Evolutionary conservation across 371 early-diverging fungal genomes (phyloP).

Genomic region (Chytridium lagenaria): DNA sequence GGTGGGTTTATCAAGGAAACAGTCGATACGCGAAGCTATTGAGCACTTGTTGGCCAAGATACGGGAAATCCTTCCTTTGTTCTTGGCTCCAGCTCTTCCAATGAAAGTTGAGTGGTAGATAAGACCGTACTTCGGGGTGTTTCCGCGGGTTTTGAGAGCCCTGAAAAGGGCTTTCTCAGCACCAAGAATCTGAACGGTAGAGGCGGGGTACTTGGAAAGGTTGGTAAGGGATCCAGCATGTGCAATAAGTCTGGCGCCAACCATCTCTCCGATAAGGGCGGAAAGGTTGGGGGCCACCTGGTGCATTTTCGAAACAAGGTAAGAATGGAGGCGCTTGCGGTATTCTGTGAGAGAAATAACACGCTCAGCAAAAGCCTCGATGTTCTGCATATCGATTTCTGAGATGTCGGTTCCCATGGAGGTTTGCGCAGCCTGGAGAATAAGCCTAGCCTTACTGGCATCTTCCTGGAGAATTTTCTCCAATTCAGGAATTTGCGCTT

Average conservation of each 20-base stretch:
- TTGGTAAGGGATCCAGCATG: constrained; percentile 98
- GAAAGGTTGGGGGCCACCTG: constrained; percentile 97
- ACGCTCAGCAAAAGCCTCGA: constrained; percentile 91
- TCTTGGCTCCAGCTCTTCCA: constrained; percentile 92
- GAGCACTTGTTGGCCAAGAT: constrained; percentile 98
- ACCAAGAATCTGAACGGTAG: constrained; percentile 98
- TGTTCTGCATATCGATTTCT: constrained; percentile 92
- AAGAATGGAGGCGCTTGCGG: constrained; percentile 87
- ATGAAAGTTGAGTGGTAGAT: constrained; percentile 97
- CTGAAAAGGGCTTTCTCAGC: constrained; percentile 99
- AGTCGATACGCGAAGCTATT: constrained; percentile 98
- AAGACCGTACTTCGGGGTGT: constrained; percentile 99
- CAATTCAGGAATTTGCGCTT: constrained; percentile 74
- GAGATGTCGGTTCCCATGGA: constrained; percentile 95
- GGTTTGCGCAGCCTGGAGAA: constrained; percentile 90
- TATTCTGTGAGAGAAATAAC: constrained; percentile 92
- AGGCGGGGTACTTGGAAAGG: constrained; percentile 96
- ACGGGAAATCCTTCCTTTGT: constrained; percentile 98
- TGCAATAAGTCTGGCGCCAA: constrained; percentile 94
- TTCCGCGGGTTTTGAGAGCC: constrained; percentile 96
- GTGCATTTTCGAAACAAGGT: constrained; percentile 95
- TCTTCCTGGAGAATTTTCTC: constrained; percentile 59
- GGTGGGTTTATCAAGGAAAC: constrained; percentile 89
- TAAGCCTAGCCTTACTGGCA: constrained; percentile 64
- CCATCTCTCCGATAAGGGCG: constrained; percentile 95